A percentile compares a stretch with the other conserved stretches of the same genome.
These are phyloP conservation scores for Grigorovia humatica DNA, from an alignment of 805 yeast genomes.

Conservation along the genomic window DNA sequence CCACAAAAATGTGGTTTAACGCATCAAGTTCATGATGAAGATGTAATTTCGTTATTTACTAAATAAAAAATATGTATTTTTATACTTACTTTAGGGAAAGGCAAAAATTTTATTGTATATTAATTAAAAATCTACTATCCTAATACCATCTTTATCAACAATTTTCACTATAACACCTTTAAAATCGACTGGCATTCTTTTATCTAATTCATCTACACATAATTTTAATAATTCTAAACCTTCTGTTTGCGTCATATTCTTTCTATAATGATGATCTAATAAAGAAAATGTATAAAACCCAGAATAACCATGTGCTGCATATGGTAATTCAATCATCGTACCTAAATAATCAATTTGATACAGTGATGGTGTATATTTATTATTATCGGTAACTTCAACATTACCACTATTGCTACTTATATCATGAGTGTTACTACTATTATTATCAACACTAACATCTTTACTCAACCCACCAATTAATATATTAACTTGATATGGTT, in stretches of 20 bases:
- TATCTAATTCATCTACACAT: conserved; percentile 70
- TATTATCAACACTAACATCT: conserved; percentile 35
- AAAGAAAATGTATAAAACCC: conserved; percentile 87
- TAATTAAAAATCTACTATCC: conserved; percentile 27
- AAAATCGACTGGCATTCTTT: conserved; percentile 71
- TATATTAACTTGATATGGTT: conserved; percentile 92
- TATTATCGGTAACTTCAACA: not conserved
- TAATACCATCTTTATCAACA: conserved; percentile 53
- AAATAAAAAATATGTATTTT: conserved; percentile 35
- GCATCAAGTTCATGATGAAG: conserved; percentile 83
- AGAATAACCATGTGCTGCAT: conserved; percentile 98
- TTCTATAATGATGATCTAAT: conserved; percentile 80
- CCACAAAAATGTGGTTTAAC: conserved; percentile 92
- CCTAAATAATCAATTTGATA: conserved; percentile 93
- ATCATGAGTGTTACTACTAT: conserved; percentile 20
- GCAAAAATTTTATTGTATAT: not conserved
- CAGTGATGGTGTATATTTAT: conserved; percentile 46
- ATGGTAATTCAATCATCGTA: conserved; percentile 81
- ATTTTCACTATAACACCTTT: conserved; percentile 71
- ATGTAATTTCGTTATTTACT: conserved; percentile 83
- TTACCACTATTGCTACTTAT: not conserved
- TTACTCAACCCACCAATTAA: conserved; percentile 61
- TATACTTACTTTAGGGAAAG: too few relatives aligned
- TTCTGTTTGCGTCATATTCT: conserved; percentile 63
- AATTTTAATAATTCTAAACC: conserved; percentile 64